A percentile compares a stretch with the other conserved stretches of the same genome.
Conservation (phyloP, 441 rosid genomes). For the Adansonia rubrostipa region DNA sequence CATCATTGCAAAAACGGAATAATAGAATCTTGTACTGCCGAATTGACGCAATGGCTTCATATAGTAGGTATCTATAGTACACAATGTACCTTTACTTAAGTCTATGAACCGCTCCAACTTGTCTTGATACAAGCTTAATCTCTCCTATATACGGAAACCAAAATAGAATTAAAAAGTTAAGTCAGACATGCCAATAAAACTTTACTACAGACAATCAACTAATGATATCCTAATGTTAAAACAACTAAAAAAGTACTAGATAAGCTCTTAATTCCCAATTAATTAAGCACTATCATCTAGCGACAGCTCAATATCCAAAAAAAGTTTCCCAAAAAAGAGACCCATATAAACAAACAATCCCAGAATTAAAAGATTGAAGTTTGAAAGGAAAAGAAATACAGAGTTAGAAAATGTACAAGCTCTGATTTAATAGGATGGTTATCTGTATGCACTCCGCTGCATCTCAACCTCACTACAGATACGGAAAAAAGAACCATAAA, state of each 20-base stretch:
- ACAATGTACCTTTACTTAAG: slow-evolving; percentile 69
- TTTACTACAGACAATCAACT: slow-evolving; percentile 7
- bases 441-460: slow-evolving; percentile 73
- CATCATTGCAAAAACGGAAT: neutral
- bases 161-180: neutral
- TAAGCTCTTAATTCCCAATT: slow-evolving; percentile 5
- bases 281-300: neutral
- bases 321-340: neutral
- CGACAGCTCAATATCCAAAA: slow-evolving; percentile 17
- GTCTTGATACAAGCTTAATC: slow-evolving; percentile 68
- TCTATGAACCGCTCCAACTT: slow-evolving; percentile 60
- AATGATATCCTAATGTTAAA: neutral
- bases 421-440: slow-evolving; percentile 89
- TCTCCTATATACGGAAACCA: slow-evolving; percentile 54
- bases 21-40: slow-evolving; percentile 15
- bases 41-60: neutral
- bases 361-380: slow-evolving; percentile 16
- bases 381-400: neutral
- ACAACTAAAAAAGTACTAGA: neutral
- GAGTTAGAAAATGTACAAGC: slow-evolving; percentile 55
- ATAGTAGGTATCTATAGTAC: neutral
- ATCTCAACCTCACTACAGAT: slow-evolving; percentile 77
- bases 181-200: neutral
- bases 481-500: slow-evolving; percentile 15
- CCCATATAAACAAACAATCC: neutral